Conservation (phyloP, 129 eudicot genomes). For the Chrysanthemum makinoi region DNA sequence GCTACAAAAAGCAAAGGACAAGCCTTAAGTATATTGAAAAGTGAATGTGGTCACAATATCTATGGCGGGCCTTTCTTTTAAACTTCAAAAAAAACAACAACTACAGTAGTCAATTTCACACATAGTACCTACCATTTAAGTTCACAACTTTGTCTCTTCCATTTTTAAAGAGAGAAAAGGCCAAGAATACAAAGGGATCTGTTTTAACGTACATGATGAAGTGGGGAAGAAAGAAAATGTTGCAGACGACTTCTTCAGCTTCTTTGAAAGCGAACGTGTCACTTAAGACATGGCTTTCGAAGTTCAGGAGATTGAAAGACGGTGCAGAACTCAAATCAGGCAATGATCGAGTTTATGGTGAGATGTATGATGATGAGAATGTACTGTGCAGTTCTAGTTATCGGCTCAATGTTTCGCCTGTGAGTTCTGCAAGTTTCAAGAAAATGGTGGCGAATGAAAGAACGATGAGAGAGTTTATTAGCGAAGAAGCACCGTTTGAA, state of each 20-base stretch:
- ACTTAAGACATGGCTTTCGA: slow-evolving; percentile 49
- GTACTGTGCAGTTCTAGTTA: slow-evolving; percentile 33
- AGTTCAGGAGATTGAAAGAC: slow-evolving; percentile 41
- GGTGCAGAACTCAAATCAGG: slow-evolving; percentile 11
- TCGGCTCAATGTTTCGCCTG: slow-evolving; percentile 25
- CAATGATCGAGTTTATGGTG: neutral
- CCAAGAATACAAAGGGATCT: neutral
- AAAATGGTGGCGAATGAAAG: slow-evolving; percentile 27
- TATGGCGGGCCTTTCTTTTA: slow-evolving; percentile 90
- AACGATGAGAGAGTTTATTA: slow-evolving; percentile 34
- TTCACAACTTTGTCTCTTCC: slow-evolving; percentile 22
- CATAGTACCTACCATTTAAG: slow-evolving; percentile 24
- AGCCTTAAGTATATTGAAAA: slow-evolving; percentile 46
- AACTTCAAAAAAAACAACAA: slow-evolving; percentile 38
- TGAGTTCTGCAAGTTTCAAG: slow-evolving; percentile 27
- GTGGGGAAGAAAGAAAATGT: slow-evolving; percentile 26
- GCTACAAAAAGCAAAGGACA: slow-evolving; percentile 41
- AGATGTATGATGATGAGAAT: slow-evolving; percentile 23
- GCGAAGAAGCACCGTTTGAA: slow-evolving; percentile 21
- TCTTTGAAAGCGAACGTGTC: slow-evolving; percentile 37
- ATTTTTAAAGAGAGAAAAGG: neutral
- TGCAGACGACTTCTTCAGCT: slow-evolving; percentile 34
- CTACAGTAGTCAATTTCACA: slow-evolving; percentile 33
- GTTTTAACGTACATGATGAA: slow-evolving; percentile 16
- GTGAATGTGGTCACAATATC: slow-evolving; percentile 71